Percentiles rank a stretch among this genome's conserved stretches.
Conservation (phyloP, 2,329 filamentous ascomycete species). For the Diaporthe velutina region DNA sequence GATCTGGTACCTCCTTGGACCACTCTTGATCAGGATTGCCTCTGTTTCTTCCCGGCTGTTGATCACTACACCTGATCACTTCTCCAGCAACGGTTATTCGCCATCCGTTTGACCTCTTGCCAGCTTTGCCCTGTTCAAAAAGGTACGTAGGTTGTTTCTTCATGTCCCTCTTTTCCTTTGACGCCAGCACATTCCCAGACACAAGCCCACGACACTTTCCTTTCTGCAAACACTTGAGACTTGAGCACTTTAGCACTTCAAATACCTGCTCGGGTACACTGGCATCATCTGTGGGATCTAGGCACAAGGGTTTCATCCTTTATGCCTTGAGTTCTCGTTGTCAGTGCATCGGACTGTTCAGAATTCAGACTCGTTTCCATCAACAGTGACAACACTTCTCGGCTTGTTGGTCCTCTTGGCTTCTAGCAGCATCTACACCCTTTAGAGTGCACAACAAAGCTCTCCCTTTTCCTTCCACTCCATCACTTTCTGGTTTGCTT, state of each 20-base stretch:
- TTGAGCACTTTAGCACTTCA: too few relatives aligned
- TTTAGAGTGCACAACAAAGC: background rate
- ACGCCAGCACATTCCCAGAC: too few relatives aligned
- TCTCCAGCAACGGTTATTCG: too few relatives aligned
- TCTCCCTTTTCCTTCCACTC: background rate
- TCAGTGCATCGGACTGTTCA: background rate
- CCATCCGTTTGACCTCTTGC: background rate
- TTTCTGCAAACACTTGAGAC: background rate
- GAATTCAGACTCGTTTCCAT: background rate
- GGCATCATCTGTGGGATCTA: background rate
- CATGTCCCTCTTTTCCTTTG: background rate
- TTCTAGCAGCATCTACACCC: background rate
- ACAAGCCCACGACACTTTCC: too few relatives aligned
- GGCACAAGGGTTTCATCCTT: too few relatives aligned
- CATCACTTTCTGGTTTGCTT: background rate
- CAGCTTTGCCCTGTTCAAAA: background rate
- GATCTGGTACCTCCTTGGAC: background rate
- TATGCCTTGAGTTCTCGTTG: background rate
- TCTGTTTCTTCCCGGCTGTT: rapidly evolving
- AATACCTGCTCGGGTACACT: background rate
- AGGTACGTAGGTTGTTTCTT: background rate
- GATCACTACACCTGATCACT: background rate
- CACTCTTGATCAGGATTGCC: background rate
- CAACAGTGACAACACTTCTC: too few relatives aligned
- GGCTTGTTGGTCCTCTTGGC: background rate